Percentiles rank a stretch among this genome's conserved stretches.
These are phyloP conservation scores for Lantana camara DNA, from an alignment of 257 asterid genomes.

Conservation along the genomic window DNA sequence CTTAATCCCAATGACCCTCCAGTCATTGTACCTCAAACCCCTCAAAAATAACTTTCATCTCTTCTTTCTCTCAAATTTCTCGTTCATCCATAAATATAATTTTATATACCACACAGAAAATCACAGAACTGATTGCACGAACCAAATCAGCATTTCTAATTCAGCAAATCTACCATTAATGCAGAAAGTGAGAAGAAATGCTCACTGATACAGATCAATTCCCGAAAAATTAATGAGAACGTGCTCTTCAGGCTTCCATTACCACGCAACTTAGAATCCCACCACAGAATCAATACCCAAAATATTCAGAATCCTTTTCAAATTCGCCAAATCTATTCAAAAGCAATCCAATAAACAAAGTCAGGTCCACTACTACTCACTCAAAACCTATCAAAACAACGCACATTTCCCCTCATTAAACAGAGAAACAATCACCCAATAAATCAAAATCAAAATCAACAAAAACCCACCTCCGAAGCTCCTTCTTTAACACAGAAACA, in stretches of 20 bases:
- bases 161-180: constrained; percentile 23
- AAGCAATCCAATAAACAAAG: constrained; percentile 18
- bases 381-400: constrained; percentile 21
- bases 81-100: constrained; percentile 52
- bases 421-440: constrained; percentile 6
- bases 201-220: background rate
- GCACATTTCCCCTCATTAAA: constrained; percentile 21
- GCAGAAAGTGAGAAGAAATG: background rate
- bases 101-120: constrained; percentile 22
- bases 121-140: constrained; percentile 19
- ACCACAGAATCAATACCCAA: constrained; percentile 33
- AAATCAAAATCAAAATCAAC: background rate
- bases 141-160: constrained; percentile 20
- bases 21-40: constrained; percentile 83
- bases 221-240: constrained; percentile 18
- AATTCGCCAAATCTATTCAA: constrained; percentile 34
- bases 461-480: constrained; percentile 15
- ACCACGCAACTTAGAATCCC: constrained; percentile 29
- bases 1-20: constrained; percentile 82
- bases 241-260: constrained; percentile 19
- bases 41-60: constrained; percentile 62
- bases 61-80: constrained; percentile 49
- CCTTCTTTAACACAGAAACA: constrained; percentile 13
- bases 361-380: constrained; percentile 28
- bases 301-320: constrained; percentile 24